Base-by-base conservation (phyloP, 2,329 filamentous ascomycete species). In the Blastomyces emzantsi region DNA sequence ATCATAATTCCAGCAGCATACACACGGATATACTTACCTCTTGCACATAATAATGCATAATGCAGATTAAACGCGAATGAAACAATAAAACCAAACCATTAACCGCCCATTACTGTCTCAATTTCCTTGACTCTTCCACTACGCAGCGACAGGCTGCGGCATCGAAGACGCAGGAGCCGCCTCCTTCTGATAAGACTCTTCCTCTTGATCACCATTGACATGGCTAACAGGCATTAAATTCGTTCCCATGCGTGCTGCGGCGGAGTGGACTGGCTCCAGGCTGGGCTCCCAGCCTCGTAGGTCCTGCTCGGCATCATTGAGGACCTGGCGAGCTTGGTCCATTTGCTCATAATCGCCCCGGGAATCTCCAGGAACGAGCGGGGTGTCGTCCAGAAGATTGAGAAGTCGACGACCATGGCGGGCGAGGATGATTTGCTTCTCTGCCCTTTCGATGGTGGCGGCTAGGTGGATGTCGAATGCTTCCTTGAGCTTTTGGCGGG, bases 361-460 rank as follows among this genome's bases (percentile, higher is more conserved):
- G 19, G 82, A 76, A 73, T 97, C 91, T 58, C 94, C 94, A 1
- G 93, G 93, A 0, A 96, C 88, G 39, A 97, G 86, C 0, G 94
- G 91, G 0, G 87, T 88, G 74, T 97, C 93, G 70, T 99, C 94
- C 13, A 99, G 84, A 49, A 96, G 84, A 69, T 89, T 87, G 63
- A 99, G 76, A 45, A 99, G 84, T 54, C 91, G 87, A 62, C 91
- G 89, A 25, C 92, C 93, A 74, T 97, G 92, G 71, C 90, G 90
- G 64, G 94, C 93, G 19, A 99, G 84, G 65, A 99, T 90, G 70
- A 93, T 90, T 75, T 99, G 94, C 80, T 97, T 97, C 81, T 97
- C 94, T 30, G 92, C 92, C 41, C 93, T 89, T 81, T 99, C 94
- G 70, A 99, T 96, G 25, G 92, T 90, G 64, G 92, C 92, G 19